A percentile compares a stretch with the other conserved stretches of the same genome.
phyloP scores from a whole-genome alignment of 208 protist species.

The Leishmania tropica region DNA sequence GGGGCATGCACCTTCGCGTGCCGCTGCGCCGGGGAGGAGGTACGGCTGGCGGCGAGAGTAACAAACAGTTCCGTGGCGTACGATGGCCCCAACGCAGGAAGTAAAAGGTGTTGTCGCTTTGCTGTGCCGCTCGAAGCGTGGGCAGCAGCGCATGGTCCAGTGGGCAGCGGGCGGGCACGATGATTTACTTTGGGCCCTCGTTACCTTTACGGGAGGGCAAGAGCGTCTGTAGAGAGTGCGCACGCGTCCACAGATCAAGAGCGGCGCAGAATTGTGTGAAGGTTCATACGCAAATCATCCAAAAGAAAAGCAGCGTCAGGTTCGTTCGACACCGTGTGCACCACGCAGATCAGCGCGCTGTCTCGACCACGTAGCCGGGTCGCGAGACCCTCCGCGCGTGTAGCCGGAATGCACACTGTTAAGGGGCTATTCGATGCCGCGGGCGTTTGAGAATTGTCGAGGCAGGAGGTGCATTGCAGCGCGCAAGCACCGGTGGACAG shows the following conservation, averaged over 20 bases:
- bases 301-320: constrained; percentile 3
- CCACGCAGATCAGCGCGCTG: constrained; percentile 5
- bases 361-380: background rate
- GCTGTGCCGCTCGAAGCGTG: too few species aligned
- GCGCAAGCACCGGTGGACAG: background rate
- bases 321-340: background rate
- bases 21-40: too few species aligned
- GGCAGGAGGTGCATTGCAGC: background rate
- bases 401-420: background rate
- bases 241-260: background rate
- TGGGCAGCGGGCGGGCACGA: too few species aligned
- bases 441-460: background rate
- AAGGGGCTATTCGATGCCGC: background rate
- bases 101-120: background rate
- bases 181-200: background rate
- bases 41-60: background rate
- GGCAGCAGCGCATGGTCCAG: background rate
- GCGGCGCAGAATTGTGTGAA: constrained; percentile 1
- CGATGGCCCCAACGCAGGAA: too few species aligned
- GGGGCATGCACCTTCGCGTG: background rate
- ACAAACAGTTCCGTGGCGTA: background rate
- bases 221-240: background rate
- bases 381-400: background rate
- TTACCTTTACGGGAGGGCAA: background rate
- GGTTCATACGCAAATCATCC: background rate